Percentiles rank a stretch among this genome's conserved stretches.
These are phyloP conservation scores for Metschnikowia baotianmanensis DNA, from an alignment of 805 yeast species.

Conservation along the genomic window DNA sequence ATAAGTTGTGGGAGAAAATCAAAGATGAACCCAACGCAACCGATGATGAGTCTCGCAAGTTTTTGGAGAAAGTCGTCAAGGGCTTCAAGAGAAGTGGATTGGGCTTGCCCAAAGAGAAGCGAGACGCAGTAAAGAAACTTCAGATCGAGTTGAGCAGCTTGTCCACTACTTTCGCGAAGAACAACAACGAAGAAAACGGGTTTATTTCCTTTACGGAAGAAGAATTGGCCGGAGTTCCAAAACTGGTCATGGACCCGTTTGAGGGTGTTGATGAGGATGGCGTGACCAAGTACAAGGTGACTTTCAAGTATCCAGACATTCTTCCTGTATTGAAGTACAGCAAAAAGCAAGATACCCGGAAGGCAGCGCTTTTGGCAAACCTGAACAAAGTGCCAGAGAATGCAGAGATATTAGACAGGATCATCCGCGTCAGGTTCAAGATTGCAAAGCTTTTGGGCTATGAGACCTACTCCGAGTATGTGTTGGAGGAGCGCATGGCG, in stretches of 20 bases:
- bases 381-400: constrained; percentile 64
- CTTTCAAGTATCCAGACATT: constrained; percentile 79
- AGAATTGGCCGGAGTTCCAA: constrained; percentile 74
- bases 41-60: constrained; percentile 56
- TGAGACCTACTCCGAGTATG: constrained; percentile 63
- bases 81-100: constrained; percentile 69
- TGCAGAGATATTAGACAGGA: constrained; percentile 55
- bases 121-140: constrained; percentile 56
- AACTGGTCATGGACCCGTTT: constrained; percentile 56
- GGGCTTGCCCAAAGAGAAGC: constrained; percentile 51
- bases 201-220: constrained; percentile 56
- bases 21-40: constrained; percentile 20
- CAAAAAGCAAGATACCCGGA: constrained; percentile 59
- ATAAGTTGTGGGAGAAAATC: constrained; percentile 44
- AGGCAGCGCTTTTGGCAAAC: constrained; percentile 60
- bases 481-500: constrained; percentile 80
- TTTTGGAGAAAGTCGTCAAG: constrained; percentile 53
- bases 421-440: constrained; percentile 61
- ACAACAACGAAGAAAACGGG: constrained; percentile 70
- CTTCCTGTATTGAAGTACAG: constrained; percentile 79
- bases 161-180: constrained; percentile 57
- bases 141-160: constrained; percentile 59
- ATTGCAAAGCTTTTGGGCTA: constrained; percentile 67
- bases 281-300: too few relatives aligned
- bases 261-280: too few relatives aligned